These are phyloP conservation scores for Ceratobasidium theobromae DNA, from an alignment of 1,284 basidiomycete genomes.

Conservation along the genomic window DNA sequence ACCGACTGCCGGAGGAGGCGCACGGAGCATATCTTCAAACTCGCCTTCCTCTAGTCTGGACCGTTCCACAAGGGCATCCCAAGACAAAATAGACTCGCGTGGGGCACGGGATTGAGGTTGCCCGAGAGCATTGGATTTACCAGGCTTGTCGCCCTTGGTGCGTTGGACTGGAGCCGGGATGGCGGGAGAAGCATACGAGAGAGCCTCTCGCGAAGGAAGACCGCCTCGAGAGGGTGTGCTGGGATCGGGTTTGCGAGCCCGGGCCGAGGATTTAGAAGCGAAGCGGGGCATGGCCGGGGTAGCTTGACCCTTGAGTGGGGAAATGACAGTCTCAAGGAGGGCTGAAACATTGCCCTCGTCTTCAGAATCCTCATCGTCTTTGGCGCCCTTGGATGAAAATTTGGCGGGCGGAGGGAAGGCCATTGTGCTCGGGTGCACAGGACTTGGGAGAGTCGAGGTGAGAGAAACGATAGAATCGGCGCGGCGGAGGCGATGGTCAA, in stretches of 20 bases:
- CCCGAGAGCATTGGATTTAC: not conserved
- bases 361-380: conserved; percentile 14
- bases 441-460: conserved; percentile 19
- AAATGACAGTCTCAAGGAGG: conserved; percentile 4
- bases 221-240: conserved; percentile 4
- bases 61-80: conserved; percentile 24
- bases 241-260: not conserved
- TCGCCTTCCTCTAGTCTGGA: conserved; percentile 25
- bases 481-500: conserved; percentile 24
- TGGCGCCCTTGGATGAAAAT: not conserved
- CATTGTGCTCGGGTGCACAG: conserved; percentile 11
- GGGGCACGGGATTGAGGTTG: not conserved
- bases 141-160: conserved; percentile 11
- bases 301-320: conserved; percentile 19
- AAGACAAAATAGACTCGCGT: conserved; percentile 25
- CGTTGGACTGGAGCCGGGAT: not conserved
- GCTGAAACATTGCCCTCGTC: conserved; percentile 23
- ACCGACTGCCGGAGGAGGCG: conserved; percentile 14
- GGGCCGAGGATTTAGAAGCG: not conserved
- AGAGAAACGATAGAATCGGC: conserved; percentile 9
- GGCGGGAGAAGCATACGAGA: conserved; percentile 22
- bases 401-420: conserved; percentile 20
- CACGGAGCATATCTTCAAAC: conserved; percentile 23
- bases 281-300: conserved; percentile 23
- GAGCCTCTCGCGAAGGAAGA: conserved; percentile 8